Percentiles rank a stretch among this genome's conserved stretches.
phyloP scores from a whole-genome alignment of 768 basidiomycete genomes.

The Termitomyces sp. region DNA sequence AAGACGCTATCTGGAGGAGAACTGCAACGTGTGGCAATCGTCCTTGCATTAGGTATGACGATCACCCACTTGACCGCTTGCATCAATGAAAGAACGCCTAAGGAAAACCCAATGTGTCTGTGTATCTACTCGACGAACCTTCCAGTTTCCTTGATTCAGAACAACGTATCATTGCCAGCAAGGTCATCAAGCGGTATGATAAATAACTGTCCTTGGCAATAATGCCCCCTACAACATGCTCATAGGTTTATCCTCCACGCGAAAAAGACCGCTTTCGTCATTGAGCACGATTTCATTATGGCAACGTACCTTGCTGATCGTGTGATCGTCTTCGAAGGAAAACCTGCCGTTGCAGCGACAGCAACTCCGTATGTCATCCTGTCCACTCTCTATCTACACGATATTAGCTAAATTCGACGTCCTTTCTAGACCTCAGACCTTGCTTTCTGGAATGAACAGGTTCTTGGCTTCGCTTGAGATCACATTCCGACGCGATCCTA shows the following conservation, averaged over 20 bases:
- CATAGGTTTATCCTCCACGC: slow-evolving; percentile 86
- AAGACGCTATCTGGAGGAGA: slow-evolving; percentile 99
- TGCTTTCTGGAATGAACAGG: slow-evolving; percentile 96
- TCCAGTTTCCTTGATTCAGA: slow-evolving; percentile 93
- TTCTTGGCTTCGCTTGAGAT: slow-evolving; percentile 95
- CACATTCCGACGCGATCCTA: slow-evolving; percentile 97
- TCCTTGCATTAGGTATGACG: slow-evolving; percentile 73
- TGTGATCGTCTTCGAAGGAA: slow-evolving; percentile 87
- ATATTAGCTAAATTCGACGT: background rate
- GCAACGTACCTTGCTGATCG: slow-evolving; percentile 98
- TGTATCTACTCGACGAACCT: slow-evolving; percentile 96
- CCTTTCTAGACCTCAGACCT: slow-evolving; percentile 73
- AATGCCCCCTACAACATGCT: background rate
- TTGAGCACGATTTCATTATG: slow-evolving; percentile 99
- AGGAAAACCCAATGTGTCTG: slow-evolving; percentile 75
- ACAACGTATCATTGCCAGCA: slow-evolving; percentile 96
- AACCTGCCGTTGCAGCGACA: slow-evolving; percentile 82
- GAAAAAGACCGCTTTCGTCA: slow-evolving; percentile 97
- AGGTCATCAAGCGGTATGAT: slow-evolving; percentile 90
- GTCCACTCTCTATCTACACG: background rate
- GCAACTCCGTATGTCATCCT: slow-evolving; percentile 72
- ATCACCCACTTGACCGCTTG: background rate
- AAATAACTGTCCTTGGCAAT: background rate
- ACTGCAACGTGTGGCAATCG: slow-evolving; percentile 94
- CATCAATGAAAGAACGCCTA: background rate